A percentile compares a stretch with the other conserved stretches of the same genome.
These are phyloP conservation scores for Macroventuria anomochaeta DNA, from an alignment of 2,329 filamentous ascomycete species.

Conservation along the genomic window DNA sequence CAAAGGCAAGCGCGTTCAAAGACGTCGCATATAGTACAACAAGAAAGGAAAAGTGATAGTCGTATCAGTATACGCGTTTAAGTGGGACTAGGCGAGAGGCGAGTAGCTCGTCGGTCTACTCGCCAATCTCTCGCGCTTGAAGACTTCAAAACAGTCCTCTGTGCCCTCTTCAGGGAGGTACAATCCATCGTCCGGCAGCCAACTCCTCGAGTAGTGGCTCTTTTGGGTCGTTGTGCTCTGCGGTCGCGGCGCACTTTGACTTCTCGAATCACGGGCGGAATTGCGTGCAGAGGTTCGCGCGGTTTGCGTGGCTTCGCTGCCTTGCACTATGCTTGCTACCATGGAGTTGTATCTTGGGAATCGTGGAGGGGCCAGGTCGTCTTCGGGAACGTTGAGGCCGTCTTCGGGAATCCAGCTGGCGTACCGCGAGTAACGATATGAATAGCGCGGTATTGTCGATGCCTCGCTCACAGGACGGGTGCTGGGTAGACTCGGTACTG, in stretches of 20 bases:
- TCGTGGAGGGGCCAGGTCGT: slow-evolving; percentile 1
- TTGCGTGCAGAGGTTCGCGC: slow-evolving; percentile 8
- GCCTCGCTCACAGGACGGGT: slow-evolving; percentile 14
- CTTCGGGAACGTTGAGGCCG: slow-evolving; percentile 4
- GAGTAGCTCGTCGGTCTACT: slow-evolving; percentile 33
- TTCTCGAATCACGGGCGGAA: slow-evolving; percentile 4
- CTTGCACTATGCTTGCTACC: slow-evolving; percentile 13
- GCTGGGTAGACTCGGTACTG: slow-evolving; percentile 11
- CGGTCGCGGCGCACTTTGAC: slow-evolving; percentile 6
- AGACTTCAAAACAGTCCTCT: slow-evolving; percentile 26
- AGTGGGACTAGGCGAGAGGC: slow-evolving; percentile 20
- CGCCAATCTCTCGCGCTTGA: slow-evolving; percentile 18
- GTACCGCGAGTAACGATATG: slow-evolving; percentile 16
- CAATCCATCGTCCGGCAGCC: slow-evolving; percentile 34
- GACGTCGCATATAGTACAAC: slow-evolving; percentile 8
- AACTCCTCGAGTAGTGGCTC: slow-evolving; percentile 28
- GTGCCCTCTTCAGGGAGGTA: slow-evolving; percentile 32
- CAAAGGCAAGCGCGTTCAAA: slow-evolving; percentile 12
- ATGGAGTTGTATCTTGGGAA: slow-evolving; percentile 11
- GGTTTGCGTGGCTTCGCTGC: slow-evolving; percentile 11
- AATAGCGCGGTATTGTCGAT: slow-evolving; percentile 18
- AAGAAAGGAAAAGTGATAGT: neutral
- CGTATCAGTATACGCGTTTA: neutral
- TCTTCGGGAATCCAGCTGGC: slow-evolving; percentile 16
- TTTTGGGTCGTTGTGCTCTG: slow-evolving; percentile 24